These are phyloP conservation scores for Salvia hispanica DNA, from an alignment of 257 asterid species.

Conservation along the genomic window DNA sequence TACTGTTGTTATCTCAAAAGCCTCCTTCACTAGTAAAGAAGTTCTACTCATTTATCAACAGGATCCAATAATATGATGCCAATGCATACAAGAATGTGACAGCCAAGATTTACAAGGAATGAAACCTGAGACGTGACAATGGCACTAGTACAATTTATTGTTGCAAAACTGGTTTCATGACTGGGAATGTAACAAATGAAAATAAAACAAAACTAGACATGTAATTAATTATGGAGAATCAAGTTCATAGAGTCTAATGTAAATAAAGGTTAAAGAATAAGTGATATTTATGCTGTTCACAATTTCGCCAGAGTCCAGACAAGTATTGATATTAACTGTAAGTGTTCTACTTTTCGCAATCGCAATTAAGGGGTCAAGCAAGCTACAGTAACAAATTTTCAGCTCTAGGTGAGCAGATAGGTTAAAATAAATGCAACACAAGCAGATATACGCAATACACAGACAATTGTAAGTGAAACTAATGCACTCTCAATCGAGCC, in stretches of 20 bases:
- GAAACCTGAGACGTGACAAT: background rate
- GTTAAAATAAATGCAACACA: conserved; percentile 11
- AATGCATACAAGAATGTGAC: conserved; percentile 13
- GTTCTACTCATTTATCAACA: conserved; percentile 19
- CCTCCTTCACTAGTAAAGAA: conserved; percentile 11
- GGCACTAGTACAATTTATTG: conserved; percentile 1
- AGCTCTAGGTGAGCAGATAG: conserved; percentile 11
- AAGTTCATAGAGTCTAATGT: conserved; percentile 6
- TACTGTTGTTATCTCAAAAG: conserved; percentile 4
- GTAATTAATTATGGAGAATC: conserved; percentile 5
- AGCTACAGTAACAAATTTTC: conserved; percentile 11
- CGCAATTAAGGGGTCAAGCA: conserved; percentile 1
- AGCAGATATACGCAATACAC: background rate
- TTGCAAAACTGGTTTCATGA: background rate
- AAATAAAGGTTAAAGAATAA: background rate
- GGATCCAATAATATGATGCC: background rate
- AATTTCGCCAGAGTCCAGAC: background rate
- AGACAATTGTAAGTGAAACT: background rate
- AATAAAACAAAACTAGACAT: background rate
- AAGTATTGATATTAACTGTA: background rate
- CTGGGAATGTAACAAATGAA: background rate
- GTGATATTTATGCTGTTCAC: background rate
- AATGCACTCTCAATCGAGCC: conserved; percentile 7
- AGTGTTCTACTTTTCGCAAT: background rate
- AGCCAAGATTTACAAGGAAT: background rate